Evolutionary conservation across 2,329 filamentous ascomycete species (phyloP), one percentile per base, ranked within the genome.

Genomic region (Curvularia spicifera): DNA sequence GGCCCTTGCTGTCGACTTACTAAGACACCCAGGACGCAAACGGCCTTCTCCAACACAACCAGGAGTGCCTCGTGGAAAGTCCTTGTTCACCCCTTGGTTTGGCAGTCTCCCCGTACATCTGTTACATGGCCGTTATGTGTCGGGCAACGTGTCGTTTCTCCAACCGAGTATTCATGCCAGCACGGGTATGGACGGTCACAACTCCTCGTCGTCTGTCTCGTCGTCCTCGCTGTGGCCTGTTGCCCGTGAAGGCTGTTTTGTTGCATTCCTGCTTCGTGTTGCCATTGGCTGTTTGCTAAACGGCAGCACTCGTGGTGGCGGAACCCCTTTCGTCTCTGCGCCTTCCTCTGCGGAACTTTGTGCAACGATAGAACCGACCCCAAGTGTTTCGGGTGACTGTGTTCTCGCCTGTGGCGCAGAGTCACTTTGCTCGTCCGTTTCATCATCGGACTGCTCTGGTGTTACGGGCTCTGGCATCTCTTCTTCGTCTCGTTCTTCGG

Each of bases 131-230:
- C 39, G 18, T 22, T 24, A 13, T 13, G 5, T 42, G 22, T 22
- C 20, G 24, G 20, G 13, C 39, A 42, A 15, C n/a, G 44, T 18
- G 28, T 7, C 24, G 20, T 47, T 24, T 47, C 29, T 35, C 18
- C 18, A 33, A 20, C 18, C 26, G 37, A 12, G 39, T 15, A 43
- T 10, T 66, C 20, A 46, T 13, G 22, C 31, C 10, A 33, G 13
- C 15, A n/a, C 33, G n/a, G 13, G 13, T n/a, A 10, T n/a, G 9
- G n/a, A 45, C 15, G 31, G 5, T 40, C 51, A 76, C 7, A 76
- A 42, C 53, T 77, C 76, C 12, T 78, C 75, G n/a, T 77, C 75
- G 3, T 76, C 74, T 6, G 74, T 76, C 45, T 74, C 74, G 15
- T 74, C 74, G 3, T 69, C 69, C 20, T 69, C 64, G 26, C 54